phyloP scores from a whole-genome alignment of 2,329 filamentous ascomycete species.

The Aspergillus tubingensis region DNA sequence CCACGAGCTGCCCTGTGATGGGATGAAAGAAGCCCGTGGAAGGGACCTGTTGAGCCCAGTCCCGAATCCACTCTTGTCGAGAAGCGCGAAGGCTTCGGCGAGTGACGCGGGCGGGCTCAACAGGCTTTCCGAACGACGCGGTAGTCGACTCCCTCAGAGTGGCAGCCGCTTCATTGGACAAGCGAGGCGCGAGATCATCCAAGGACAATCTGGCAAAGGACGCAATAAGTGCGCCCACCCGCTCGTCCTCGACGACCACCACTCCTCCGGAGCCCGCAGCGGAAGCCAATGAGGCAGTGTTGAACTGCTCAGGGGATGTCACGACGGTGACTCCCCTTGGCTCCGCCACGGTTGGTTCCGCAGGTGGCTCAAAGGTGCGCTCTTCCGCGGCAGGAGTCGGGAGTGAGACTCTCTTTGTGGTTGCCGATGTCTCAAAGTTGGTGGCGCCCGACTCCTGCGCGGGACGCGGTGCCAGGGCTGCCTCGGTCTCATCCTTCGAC shows the following conservation, averaged over 20 bases:
- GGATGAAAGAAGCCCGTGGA: slow-evolving; percentile 7
- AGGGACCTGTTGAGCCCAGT: slow-evolving; percentile 12
- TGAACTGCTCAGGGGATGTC: slow-evolving; percentile 1
- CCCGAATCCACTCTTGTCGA: not conserved
- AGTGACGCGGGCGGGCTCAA: not conserved
- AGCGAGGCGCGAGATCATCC: slow-evolving; percentile 8
- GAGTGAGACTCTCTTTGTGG: not conserved
- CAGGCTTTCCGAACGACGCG: slow-evolving; percentile 7
- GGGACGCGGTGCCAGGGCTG: slow-evolving; percentile 3
- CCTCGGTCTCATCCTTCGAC: slow-evolving; percentile 7
- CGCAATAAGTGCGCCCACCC: slow-evolving; percentile 11
- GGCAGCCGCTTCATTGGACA: slow-evolving; percentile 14
- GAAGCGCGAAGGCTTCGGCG: not conserved
- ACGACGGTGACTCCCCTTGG: slow-evolving; percentile 2
- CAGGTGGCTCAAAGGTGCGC: slow-evolving; percentile 14
- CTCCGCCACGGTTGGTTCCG: slow-evolving; percentile 11
- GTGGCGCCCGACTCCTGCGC: slow-evolving; percentile 8
- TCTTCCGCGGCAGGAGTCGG: slow-evolving; percentile 4
- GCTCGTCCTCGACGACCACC: slow-evolving; percentile 14
- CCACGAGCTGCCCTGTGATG: slow-evolving; percentile 10
- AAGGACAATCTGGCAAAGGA: slow-evolving; percentile 13
- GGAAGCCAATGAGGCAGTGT: slow-evolving; percentile 10
- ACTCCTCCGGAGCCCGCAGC: slow-evolving; percentile 15
- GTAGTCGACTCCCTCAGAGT: slow-evolving; percentile 10
- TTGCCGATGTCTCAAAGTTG: not conserved